A percentile compares a stretch with the other conserved stretches of the same genome.
phyloP scores from a whole-genome alignment of 345 rosid species.

The Gossypium mustelinum region DNA sequence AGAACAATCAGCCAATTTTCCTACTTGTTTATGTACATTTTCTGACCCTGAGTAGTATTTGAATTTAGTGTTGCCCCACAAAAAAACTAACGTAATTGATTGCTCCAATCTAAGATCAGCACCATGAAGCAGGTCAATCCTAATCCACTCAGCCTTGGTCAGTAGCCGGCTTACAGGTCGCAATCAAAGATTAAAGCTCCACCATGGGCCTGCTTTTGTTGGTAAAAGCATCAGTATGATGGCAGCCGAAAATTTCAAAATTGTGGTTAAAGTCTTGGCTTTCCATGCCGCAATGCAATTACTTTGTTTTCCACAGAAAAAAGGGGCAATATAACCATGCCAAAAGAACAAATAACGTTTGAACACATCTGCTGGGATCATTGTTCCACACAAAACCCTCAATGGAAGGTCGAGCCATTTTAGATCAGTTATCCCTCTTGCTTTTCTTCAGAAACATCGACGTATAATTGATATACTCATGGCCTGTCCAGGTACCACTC shows the following conservation, averaged over 20 bases:
- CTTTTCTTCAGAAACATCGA: constrained; percentile 70
- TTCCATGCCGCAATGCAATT: not conserved
- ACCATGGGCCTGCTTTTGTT: not conserved
- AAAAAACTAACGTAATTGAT: not conserved
- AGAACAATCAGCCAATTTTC: not conserved
- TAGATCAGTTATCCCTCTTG: constrained; percentile 54
- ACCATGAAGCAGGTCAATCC: not conserved
- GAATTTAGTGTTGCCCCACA: not conserved
- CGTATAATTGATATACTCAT: constrained; percentile 53
- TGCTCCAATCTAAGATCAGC: not conserved
- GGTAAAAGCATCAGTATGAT: not conserved
- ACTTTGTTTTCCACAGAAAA: not conserved
- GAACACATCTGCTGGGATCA: not conserved
- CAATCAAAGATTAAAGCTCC: not conserved
- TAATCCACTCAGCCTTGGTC: not conserved
- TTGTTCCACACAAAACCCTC: constrained; percentile 3
- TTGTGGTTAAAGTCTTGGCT: not conserved
- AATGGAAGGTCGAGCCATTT: not conserved
- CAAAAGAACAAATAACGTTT: constrained; percentile 2
- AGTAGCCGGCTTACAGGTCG: not conserved
- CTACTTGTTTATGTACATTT: not conserved
- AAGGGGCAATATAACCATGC: constrained; percentile 5
- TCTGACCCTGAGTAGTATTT: not conserved
- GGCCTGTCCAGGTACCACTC: constrained; percentile 46
- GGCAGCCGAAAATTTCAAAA: not conserved